Percentiles rank a stretch among this genome's conserved stretches.
Evolutionary conservation across 106 monocot genomes (phyloP).

Genomic region (Xerophyta viscosa): DNA sequence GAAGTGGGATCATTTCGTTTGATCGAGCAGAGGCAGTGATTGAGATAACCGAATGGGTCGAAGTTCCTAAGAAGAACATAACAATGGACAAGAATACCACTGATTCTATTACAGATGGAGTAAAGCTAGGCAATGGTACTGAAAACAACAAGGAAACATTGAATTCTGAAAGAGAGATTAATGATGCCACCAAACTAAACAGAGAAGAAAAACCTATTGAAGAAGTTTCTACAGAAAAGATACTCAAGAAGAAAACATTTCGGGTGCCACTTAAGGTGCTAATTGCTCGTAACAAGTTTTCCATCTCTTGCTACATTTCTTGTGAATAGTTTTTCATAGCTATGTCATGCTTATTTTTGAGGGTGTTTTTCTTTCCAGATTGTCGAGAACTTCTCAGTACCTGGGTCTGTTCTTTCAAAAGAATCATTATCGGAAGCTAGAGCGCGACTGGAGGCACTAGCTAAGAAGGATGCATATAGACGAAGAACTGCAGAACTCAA

Average conservation of each 20-base stretch:
- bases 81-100: conserved; percentile 41
- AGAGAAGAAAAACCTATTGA: conserved; percentile 23
- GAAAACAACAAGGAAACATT: conserved; percentile 26
- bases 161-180: conserved; percentile 34
- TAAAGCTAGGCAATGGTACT: conserved; percentile 15
- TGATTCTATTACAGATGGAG: conserved; percentile 24
- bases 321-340: too few species aligned
- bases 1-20: conserved; percentile 83
- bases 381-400: conserved; percentile 60
- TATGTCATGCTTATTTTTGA: too few species aligned
- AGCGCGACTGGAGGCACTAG: conserved; percentile 58
- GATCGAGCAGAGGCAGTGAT: conserved; percentile 96
- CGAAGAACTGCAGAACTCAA: conserved; percentile 92
- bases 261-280: conserved; percentile 85
- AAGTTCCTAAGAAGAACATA: conserved; percentile 80
- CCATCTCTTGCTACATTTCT: too few species aligned
- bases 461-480: conserved; percentile 78
- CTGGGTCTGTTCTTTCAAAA: conserved; percentile 60
- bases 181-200: conserved; percentile 19
- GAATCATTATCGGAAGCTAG: conserved; percentile 72
- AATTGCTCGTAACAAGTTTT: too few species aligned
- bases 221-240: conserved; percentile 54
- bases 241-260: conserved; percentile 86
- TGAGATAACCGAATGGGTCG: conserved; percentile 93
- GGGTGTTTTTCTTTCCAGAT: conserved; percentile 42